These are phyloP conservation scores for Bipolaris sorokiniana DNA, from an alignment of 2,329 filamentous ascomycete genomes.

Conservation along the genomic window DNA sequence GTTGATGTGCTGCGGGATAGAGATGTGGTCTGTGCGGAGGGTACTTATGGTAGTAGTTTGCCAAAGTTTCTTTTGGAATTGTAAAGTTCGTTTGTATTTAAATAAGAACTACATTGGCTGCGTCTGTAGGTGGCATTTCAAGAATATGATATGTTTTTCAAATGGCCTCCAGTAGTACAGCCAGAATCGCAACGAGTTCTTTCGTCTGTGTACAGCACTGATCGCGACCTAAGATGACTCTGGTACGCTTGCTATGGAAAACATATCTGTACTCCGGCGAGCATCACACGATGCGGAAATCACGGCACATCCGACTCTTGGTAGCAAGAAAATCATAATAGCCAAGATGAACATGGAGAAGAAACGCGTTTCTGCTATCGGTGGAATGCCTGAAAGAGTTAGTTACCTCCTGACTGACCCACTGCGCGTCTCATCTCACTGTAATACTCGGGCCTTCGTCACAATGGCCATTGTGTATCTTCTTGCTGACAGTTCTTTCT, in stretches of 20 bases:
- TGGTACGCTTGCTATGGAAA: background rate
- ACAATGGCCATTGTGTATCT: slow-evolving; percentile 1
- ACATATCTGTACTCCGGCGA: no score
- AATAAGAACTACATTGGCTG: no score
- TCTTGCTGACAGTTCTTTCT: background rate
- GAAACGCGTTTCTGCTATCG: background rate
- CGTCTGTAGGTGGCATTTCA: no score
- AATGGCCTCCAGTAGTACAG: background rate
- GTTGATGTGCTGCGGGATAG: background rate
- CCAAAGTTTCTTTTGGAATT: no score
- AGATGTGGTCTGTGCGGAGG: slow-evolving; percentile 11
- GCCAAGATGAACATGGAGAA: background rate
- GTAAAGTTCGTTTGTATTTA: no score
- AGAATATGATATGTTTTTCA: background rate
- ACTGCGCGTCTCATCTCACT: background rate
- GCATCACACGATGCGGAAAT: background rate
- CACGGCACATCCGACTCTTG: background rate
- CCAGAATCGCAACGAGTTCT: no score
- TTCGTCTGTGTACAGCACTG: background rate
- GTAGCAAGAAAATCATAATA: background rate
- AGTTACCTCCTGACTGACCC: background rate
- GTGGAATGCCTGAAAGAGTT: background rate
- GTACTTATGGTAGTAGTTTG: background rate
- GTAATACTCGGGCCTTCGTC: background rate
- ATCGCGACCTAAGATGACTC: background rate